phyloP scores from a whole-genome alignment of 139 green algal genomes.

The Gonium pectorale region DNA sequence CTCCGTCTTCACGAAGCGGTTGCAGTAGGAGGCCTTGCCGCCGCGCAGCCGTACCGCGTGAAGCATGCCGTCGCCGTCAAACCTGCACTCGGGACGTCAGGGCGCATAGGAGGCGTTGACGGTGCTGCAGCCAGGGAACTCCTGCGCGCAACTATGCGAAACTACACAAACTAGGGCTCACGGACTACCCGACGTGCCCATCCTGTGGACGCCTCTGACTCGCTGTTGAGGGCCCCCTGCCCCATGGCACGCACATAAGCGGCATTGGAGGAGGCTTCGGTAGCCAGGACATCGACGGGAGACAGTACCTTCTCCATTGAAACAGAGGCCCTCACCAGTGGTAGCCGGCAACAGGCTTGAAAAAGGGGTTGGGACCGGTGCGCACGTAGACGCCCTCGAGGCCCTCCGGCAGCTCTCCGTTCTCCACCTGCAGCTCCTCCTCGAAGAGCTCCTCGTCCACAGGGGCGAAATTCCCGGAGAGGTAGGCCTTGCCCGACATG shows the following conservation, averaged over 20 bases:
- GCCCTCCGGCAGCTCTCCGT: constrained; percentile 35
- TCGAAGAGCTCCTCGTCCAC: not conserved
- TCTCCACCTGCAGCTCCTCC: constrained; percentile 24
- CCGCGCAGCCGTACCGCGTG: constrained; percentile 74
- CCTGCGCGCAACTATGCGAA: too few relatives aligned
- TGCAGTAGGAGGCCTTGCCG: constrained; percentile 75
- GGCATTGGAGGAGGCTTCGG: too few relatives aligned
- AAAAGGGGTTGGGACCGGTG: constrained; percentile 51
- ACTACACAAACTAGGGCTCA: too few relatives aligned
- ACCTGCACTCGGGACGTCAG: constrained; percentile 56
- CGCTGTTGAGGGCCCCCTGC: too few relatives aligned
- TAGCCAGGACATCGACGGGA: too few relatives aligned
- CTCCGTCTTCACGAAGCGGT: constrained; percentile 73
- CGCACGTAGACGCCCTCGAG: constrained; percentile 52
- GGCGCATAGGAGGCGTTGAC: too few relatives aligned
- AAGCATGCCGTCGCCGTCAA: constrained; percentile 89
- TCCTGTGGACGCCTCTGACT: too few relatives aligned
- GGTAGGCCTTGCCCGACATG: constrained; percentile 1
- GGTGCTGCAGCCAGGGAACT: too few relatives aligned
- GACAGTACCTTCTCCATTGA: too few relatives aligned
- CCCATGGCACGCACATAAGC: too few relatives aligned
- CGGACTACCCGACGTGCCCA: too few relatives aligned
- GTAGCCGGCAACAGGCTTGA: constrained; percentile 45
- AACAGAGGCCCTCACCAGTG: constrained; percentile 20
- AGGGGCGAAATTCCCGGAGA: constrained; percentile 27